phyloP scores from a whole-genome alignment of 2,329 filamentous ascomycete genomes.

The Chaetomium sp. region DNA sequence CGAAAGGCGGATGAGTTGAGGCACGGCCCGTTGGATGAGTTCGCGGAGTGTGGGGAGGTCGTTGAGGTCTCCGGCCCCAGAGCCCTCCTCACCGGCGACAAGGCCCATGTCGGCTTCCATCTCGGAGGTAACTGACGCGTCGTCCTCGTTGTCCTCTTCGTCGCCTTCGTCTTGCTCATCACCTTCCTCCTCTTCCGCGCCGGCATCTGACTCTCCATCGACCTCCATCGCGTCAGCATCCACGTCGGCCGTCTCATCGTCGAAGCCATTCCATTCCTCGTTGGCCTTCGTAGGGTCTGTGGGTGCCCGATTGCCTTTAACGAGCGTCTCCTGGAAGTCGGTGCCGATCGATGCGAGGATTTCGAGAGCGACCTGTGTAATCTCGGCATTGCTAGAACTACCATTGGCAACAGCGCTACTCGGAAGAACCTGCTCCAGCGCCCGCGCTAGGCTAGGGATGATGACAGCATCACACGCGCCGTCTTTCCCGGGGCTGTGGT shows the following conservation, averaged over 20 bases:
- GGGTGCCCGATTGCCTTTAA: constrained; percentile 36
- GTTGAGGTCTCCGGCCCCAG: constrained; percentile 39
- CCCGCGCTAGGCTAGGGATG: constrained; percentile 38
- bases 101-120: constrained; percentile 60
- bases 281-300: constrained; percentile 20
- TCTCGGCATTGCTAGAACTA: constrained; percentile 38
- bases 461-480: constrained; percentile 46
- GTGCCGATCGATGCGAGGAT: constrained; percentile 60
- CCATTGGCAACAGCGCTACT: constrained; percentile 28
- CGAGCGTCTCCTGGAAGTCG: constrained; percentile 45
- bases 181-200: constrained; percentile 29
- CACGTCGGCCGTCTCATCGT: constrained; percentile 25
- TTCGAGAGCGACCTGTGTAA: constrained; percentile 51
- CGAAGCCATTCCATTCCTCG: constrained; percentile 34
- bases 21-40: constrained; percentile 40
- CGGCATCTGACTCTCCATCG: constrained; percentile 24
- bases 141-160: constrained; percentile 36
- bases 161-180: constrained; percentile 31
- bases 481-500: constrained; percentile 42
- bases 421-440: constrained; percentile 32
- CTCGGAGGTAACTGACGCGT: constrained; percentile 35
- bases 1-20: constrained; percentile 43
- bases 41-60: constrained; percentile 49
- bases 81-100: constrained; percentile 46
- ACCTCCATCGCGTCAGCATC: constrained; percentile 32